Percentiles rank a stretch among this genome's conserved stretches.
These are phyloP conservation scores for Citrus hindsii DNA, from an alignment of 345 rosid species.

Conservation along the genomic window DNA sequence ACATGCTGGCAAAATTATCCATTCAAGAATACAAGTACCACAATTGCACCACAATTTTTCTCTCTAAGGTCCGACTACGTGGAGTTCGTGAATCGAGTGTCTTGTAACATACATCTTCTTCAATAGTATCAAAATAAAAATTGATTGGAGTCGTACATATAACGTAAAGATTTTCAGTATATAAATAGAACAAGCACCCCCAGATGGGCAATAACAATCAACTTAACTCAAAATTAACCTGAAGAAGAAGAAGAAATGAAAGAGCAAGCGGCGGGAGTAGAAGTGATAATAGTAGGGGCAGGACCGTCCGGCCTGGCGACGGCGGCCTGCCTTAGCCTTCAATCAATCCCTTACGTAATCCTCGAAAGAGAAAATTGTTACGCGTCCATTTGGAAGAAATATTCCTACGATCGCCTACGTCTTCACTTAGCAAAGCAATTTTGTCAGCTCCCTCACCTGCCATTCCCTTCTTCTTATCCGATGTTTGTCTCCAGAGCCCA, in stretches of 20 bases:
- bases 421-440: constrained; percentile 65
- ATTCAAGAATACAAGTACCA: too few species aligned
- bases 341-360: constrained; percentile 58
- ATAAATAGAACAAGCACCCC: too few species aligned
- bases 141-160: too few species aligned
- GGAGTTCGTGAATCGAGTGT: too few species aligned
- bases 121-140: too few species aligned
- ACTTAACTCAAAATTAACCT: neutral
- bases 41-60: too few species aligned
- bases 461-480: constrained; percentile 46
- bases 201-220: too few species aligned
- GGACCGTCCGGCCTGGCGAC: constrained; percentile 76
- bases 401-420: constrained; percentile 67
- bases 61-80: too few species aligned
- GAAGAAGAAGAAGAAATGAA: constrained; percentile 10
- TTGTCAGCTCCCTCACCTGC: constrained; percentile 57
- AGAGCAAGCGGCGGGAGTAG: constrained; percentile 9
- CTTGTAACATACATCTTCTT: too few species aligned
- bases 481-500: constrained; percentile 39
- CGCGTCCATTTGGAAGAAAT: constrained; percentile 68
- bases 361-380: constrained; percentile 64
- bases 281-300: constrained; percentile 58
- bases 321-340: constrained; percentile 53
- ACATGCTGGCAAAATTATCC: too few species aligned
- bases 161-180: too few species aligned